phyloP scores from a whole-genome alignment of 352 stramenopile genomes.

The Pythium phragmitis region DNA sequence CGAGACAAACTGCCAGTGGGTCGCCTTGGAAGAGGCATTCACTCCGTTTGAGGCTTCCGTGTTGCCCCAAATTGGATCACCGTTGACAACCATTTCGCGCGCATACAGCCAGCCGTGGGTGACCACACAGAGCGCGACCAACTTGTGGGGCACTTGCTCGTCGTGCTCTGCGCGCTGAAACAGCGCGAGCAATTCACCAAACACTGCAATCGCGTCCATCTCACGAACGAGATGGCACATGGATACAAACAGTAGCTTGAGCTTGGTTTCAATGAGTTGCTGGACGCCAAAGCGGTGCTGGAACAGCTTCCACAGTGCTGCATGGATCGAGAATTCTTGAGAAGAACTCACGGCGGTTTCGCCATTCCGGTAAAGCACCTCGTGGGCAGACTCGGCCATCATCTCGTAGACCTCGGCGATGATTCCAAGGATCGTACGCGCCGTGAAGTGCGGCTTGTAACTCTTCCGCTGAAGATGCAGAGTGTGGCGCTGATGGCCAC shows the following conservation, averaged over 20 bases:
- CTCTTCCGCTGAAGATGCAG: constrained; percentile 29
- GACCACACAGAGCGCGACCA: constrained; percentile 56
- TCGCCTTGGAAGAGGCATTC: constrained; percentile 27
- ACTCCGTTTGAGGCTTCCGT: constrained; percentile 8
- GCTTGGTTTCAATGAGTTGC: constrained; percentile 48
- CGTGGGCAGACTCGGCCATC: constrained; percentile 38
- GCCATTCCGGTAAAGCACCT: constrained; percentile 46
- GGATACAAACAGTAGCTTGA: constrained; percentile 65
- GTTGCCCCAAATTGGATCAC: constrained; percentile 26
- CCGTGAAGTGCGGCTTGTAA: constrained; percentile 58
- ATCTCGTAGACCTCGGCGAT: constrained; percentile 56
- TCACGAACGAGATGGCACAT: constrained; percentile 51
- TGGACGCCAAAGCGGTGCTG: constrained; percentile 50
- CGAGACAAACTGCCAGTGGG: constrained; percentile 61
- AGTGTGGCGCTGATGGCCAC: constrained; percentile 27
- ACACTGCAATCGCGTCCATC: constrained; percentile 61
- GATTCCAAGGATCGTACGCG: constrained; percentile 45
- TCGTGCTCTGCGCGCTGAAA: constrained; percentile 34
- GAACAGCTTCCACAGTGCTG: constrained; percentile 45
- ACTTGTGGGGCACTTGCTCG: constrained; percentile 39
- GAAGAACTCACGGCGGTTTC: background rate
- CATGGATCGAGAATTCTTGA: constrained; percentile 40
- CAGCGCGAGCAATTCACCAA: constrained; percentile 60
- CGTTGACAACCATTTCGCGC: constrained; percentile 58
- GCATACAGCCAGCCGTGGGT: constrained; percentile 64